These are phyloP conservation scores for Neltuma alba DNA, from an alignment of 306 rosid species.

Conservation along the genomic window DNA sequence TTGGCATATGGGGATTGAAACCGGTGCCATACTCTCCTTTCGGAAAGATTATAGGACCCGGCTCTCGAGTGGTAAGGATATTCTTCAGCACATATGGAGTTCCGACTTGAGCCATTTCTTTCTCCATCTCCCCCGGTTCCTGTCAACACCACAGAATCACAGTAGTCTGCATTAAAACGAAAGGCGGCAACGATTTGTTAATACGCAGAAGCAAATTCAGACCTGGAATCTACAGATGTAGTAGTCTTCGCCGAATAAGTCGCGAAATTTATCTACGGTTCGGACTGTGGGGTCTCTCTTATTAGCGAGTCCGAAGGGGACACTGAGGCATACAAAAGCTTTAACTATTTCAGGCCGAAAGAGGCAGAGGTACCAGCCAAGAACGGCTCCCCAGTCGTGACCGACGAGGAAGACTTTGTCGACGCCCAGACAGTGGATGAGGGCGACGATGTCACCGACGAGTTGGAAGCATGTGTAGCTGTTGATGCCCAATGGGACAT, in stretches of 20 bases:
- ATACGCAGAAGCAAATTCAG: too few relatives aligned
- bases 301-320: too few relatives aligned
- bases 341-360: too few relatives aligned
- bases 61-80: conserved; percentile 1
- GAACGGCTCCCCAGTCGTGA: too few relatives aligned
- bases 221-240: not conserved
- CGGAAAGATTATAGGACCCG: conserved; percentile 22
- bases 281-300: not conserved
- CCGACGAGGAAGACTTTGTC: too few relatives aligned
- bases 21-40: not conserved
- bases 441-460: too few relatives aligned
- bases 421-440: too few relatives aligned
- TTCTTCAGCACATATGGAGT: not conserved
- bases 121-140: not conserved
- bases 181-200: too few relatives aligned
- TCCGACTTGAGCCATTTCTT: not conserved
- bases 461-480: too few relatives aligned
- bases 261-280: not conserved
- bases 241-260: not conserved
- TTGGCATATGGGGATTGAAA: not conserved
- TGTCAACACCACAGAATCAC: not conserved
- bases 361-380: too few relatives aligned
- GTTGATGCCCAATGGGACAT: too few relatives aligned
- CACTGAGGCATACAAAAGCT: too few relatives aligned
- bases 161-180: not conserved